These are phyloP conservation scores for Lachnellula willkommii DNA, from an alignment of 2,329 filamentous ascomycete genomes.

Conservation along the genomic window DNA sequence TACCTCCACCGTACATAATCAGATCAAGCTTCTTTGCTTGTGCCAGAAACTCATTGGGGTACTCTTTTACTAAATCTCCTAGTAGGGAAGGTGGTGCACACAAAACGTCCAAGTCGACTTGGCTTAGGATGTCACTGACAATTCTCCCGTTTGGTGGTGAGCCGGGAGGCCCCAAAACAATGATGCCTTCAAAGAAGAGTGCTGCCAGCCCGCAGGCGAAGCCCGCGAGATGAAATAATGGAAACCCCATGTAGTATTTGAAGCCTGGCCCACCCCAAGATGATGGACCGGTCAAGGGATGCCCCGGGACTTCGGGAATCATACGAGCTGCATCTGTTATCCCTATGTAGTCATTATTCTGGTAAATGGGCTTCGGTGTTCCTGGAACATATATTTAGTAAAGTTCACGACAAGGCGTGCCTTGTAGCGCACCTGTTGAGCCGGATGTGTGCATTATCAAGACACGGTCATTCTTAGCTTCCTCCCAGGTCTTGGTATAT, in stretches of 20 bases:
- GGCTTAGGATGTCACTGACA: not conserved
- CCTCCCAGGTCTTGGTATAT: constrained; percentile 32
- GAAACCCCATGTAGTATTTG: not conserved
- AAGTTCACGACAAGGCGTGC: constrained; percentile 35
- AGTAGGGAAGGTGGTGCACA: not conserved
- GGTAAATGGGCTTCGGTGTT: constrained; percentile 1
- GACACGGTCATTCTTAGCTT: constrained; percentile 34
- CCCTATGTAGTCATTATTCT: too few species aligned
- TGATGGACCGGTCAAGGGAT: not conserved
- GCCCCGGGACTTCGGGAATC: not conserved
- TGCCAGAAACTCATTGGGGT: not conserved
- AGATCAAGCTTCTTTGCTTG: not conserved
- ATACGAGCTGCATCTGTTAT: too few species aligned
- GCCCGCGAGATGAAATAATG: not conserved
- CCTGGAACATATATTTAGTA: constrained; percentile 23
- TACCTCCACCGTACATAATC: not conserved
- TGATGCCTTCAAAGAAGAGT: not conserved
- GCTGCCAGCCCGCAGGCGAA: not conserved
- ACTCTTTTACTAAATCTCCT: not conserved
- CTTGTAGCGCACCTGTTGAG: constrained; percentile 30
- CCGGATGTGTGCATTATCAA: constrained; percentile 39
- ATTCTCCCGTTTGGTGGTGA: not conserved
- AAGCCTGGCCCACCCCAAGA: not conserved
- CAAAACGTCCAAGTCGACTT: not conserved
- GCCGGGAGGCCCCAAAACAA: not conserved